Conservation (phyloP, 2,329 filamentous ascomycete genomes). For the Aspergillus hortae region DNA sequence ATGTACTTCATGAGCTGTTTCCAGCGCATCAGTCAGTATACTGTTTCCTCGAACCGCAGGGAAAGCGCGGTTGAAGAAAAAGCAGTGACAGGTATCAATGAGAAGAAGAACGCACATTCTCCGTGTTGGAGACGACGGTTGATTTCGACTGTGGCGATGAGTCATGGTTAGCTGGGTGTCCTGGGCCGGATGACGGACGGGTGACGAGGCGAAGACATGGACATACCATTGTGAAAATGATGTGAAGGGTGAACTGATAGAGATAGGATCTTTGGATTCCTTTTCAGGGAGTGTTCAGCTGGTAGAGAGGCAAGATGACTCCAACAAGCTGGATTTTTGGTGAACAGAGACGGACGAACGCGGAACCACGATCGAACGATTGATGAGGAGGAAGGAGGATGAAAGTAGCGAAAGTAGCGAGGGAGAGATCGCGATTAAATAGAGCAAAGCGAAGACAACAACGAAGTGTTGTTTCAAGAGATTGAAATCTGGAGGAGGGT, state of each 20-base stretch:
- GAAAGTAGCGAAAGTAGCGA: slow-evolving; percentile 14
- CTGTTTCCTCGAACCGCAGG: slow-evolving; percentile 25
- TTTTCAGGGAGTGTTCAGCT: slow-evolving; percentile 2
- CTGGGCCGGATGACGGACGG: background rate
- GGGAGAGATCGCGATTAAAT: background rate
- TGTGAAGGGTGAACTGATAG: slow-evolving; percentile 4
- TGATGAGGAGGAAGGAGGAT: slow-evolving; percentile 9
- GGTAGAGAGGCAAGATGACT: background rate
- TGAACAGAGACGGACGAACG: slow-evolving; percentile 8
- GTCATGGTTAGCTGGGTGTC: slow-evolving; percentile 12
- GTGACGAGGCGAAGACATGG: background rate
- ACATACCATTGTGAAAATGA: slow-evolving; percentile 13
- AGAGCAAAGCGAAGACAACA: slow-evolving; percentile 19
- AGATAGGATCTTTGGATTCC: background rate
- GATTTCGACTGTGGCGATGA: slow-evolving; percentile 42
- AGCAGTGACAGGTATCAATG: slow-evolving; percentile 21
- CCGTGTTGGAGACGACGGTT: slow-evolving; percentile 45
- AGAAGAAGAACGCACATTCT: slow-evolving; percentile 41
- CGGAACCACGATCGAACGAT: slow-evolving; percentile 12
- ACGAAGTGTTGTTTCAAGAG: background rate
- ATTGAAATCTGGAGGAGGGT: slow-evolving; percentile 1
- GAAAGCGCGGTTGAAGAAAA: slow-evolving; percentile 25
- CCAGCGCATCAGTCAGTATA: slow-evolving; percentile 39
- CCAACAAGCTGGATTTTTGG: background rate
- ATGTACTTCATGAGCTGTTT: slow-evolving; percentile 81